phyloP scores from a whole-genome alignment of 805 yeast genomes.

The Metschnikowia dekortorum region DNA sequence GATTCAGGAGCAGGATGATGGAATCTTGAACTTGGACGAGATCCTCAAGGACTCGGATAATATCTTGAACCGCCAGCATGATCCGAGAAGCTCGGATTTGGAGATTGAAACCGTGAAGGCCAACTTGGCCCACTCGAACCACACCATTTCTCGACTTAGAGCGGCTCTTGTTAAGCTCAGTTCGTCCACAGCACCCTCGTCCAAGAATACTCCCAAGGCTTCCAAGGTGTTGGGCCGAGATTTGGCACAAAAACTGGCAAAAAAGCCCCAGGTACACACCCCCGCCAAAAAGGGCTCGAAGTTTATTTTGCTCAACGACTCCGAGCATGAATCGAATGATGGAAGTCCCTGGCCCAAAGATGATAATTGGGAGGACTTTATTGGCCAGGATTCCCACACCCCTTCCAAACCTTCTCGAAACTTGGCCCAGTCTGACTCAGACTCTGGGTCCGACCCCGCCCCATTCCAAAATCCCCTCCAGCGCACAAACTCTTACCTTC shows the following conservation, averaged over 20 bases:
- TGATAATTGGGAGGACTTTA: conserved; percentile 37
- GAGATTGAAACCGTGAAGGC: conserved; percentile 65
- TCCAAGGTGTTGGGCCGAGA: conserved; percentile 11
- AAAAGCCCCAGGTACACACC: conserved; percentile 17
- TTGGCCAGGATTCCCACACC: conserved; percentile 24
- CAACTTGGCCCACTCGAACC: conserved; percentile 61
- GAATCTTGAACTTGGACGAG: conserved; percentile 28
- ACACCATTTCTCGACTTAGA: conserved; percentile 58
- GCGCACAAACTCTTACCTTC: conserved; percentile 20
- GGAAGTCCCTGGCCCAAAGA: conserved; percentile 16
- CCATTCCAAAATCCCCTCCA: conserved; percentile 9
- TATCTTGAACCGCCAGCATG: conserved; percentile 18
- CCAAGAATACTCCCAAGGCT: conserved; percentile 23
- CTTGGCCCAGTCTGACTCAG: conserved; percentile 12
- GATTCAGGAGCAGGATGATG: conserved; percentile 30
- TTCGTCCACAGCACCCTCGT: conserved; percentile 10
- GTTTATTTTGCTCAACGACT: conserved; percentile 27
- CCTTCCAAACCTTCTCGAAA: conserved; percentile 22
- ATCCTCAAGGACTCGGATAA: conserved; percentile 25
- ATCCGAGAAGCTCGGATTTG: conserved; percentile 42
- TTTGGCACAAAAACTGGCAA: conserved; percentile 13
- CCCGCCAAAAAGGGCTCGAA: conserved; percentile 36
- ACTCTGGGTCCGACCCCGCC: conserved; percentile 8
- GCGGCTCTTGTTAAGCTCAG: conserved; percentile 43
- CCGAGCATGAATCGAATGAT: conserved; percentile 15